phyloP scores from a whole-genome alignment of 2,329 filamentous ascomycete species.

The Colletotrichum acutatum region DNA sequence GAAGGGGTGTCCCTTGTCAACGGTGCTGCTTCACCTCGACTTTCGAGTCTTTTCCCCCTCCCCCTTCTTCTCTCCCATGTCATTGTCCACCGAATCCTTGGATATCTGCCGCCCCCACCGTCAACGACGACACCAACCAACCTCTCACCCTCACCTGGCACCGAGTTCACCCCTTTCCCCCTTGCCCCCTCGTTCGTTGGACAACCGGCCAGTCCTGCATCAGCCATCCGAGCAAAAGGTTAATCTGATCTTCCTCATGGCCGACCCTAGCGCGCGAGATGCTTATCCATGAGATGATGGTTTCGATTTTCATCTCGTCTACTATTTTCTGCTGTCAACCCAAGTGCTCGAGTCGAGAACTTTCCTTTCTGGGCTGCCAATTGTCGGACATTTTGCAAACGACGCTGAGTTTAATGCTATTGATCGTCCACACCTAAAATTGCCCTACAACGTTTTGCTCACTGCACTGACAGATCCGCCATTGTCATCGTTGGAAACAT shows the following conservation, averaged over 20 bases:
- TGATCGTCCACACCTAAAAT: constrained; percentile 3
- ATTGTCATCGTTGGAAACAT: not conserved
- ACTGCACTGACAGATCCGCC: not conserved
- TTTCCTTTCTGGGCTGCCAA: not conserved
- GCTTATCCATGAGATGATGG: constrained; percentile 26
- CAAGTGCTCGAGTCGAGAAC: not conserved
- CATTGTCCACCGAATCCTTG: not conserved
- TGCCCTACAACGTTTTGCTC: not conserved
- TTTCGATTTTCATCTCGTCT: constrained; percentile 21
- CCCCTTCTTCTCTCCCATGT: not conserved
- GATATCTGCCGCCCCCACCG: not conserved
- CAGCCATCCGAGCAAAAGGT: constrained; percentile 25
- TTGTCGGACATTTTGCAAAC: constrained; percentile 8
- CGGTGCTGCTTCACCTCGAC: constrained; percentile 10
- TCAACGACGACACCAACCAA: not conserved
- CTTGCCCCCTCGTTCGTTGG: not conserved
- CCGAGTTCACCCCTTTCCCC: too few species aligned
- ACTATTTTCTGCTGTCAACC: not conserved
- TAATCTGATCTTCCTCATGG: constrained; percentile 31
- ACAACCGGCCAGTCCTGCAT: not conserved
- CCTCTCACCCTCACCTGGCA: not conserved
- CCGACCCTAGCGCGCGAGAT: not conserved
- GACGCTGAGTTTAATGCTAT: constrained; percentile 12
- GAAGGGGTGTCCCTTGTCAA: not conserved
- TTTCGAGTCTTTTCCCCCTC: not conserved